These are phyloP conservation scores for Naganishia vishniacii DNA, from an alignment of 768 basidiomycete genomes.

Conservation along the genomic window DNA sequence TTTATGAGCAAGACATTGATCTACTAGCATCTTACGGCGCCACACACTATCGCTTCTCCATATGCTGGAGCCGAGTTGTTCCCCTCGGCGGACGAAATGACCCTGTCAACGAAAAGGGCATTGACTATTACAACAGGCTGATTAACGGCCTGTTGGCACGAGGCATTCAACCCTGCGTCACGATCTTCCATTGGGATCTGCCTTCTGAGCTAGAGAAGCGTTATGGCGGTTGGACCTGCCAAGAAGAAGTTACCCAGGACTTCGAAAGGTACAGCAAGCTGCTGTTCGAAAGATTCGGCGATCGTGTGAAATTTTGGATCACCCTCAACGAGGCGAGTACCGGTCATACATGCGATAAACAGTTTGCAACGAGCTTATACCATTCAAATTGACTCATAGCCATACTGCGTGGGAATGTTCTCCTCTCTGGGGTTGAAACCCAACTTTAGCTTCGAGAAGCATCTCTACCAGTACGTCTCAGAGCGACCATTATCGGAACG, in stretches of 20 bases:
- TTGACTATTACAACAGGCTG: slow-evolving; percentile 64
- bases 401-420: slow-evolving; percentile 27
- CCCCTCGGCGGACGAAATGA: slow-evolving; percentile 68
- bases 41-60: slow-evolving; percentile 69
- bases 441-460: slow-evolving; percentile 19
- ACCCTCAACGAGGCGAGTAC: slow-evolving; percentile 28
- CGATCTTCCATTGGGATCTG: slow-evolving; percentile 72
- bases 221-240: slow-evolving; percentile 68
- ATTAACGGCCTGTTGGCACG: slow-evolving; percentile 63
- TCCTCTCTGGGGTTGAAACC: slow-evolving; percentile 24
- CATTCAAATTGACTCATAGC: neutral
- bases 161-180: slow-evolving; percentile 56
- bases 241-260: slow-evolving; percentile 62
- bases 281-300: slow-evolving; percentile 69
- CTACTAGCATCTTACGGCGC: slow-evolving; percentile 62
- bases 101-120: slow-evolving; percentile 65
- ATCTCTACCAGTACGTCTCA: slow-evolving; percentile 22
- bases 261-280: slow-evolving; percentile 60
- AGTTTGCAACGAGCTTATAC: neutral
- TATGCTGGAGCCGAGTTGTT: slow-evolving; percentile 71
- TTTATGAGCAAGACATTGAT: slow-evolving; percentile 64
- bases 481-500: too few species aligned
- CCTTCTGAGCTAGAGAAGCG: slow-evolving; percentile 68
- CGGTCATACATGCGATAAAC: neutral
- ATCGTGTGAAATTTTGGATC: slow-evolving; percentile 68